Percentiles rank a stretch among this genome's conserved stretches.
phyloP scores from a whole-genome alignment of 257 asterid genomes.

The Solanum lycopersicoides region DNA sequence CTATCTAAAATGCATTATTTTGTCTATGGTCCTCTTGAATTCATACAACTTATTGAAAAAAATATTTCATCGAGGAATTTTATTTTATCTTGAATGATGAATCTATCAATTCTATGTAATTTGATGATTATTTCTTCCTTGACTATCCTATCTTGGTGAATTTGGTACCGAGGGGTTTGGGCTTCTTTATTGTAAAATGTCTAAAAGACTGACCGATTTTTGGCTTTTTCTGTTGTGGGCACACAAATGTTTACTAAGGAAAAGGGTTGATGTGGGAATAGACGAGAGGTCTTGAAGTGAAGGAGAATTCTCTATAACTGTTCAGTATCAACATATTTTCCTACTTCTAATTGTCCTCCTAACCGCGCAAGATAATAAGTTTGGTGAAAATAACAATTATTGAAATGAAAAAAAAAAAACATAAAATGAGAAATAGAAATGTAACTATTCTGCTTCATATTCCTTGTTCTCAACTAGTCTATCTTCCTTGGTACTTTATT shows the following conservation, averaged over 20 bases:
- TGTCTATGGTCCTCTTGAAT: background rate
- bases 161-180: background rate
- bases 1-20: background rate
- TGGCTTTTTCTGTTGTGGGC: background rate
- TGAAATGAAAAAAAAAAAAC: background rate
- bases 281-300: background rate
- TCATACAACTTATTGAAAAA: background rate
- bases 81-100: background rate
- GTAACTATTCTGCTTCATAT: slow-evolving; percentile 1
- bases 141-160: background rate
- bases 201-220: background rate
- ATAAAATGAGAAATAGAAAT: background rate
- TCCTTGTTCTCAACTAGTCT: slow-evolving; percentile 6
- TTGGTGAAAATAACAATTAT: background rate
- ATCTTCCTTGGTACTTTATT: slow-evolving; percentile 7
- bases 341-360: background rate
- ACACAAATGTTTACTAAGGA: background rate
- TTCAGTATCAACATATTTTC: background rate
- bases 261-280: background rate
- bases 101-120: background rate
- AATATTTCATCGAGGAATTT: background rate
- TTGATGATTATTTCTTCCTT: background rate
- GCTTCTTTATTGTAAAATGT: background rate
- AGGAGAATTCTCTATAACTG: background rate
- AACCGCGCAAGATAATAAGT: background rate